Conservation (phyloP, 176 grass and related monocot species). For the Raddia guianensis region DNA sequence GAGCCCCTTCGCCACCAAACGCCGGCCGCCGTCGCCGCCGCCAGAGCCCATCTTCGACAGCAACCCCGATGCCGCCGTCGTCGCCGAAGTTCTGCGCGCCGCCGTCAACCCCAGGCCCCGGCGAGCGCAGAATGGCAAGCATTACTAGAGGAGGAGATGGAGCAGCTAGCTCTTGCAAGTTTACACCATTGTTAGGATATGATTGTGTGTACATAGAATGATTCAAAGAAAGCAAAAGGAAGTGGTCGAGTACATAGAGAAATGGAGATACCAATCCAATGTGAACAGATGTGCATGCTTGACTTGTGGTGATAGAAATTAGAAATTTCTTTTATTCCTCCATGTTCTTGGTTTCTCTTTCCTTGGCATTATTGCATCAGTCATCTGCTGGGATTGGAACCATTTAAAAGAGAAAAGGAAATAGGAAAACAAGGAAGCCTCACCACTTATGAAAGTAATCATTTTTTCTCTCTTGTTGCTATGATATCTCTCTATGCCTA, state of each 20-base stretch:
- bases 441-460: constrained; percentile 14
- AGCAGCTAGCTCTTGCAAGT: neutral
- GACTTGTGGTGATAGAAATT: constrained; percentile 40
- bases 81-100: constrained; percentile 27
- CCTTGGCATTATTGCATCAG: constrained; percentile 45
- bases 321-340: neutral
- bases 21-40: constrained; percentile 42
- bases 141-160: constrained; percentile 42
- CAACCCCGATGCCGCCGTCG: constrained; percentile 44
- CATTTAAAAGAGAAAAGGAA: neutral
- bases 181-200: constrained; percentile 35
- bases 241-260: constrained; percentile 42
- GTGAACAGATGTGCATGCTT: constrained; percentile 32
- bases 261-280: constrained; percentile 29
- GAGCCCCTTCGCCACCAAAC: constrained; percentile 53
- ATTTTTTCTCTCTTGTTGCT: constrained; percentile 47
- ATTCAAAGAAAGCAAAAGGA: constrained; percentile 28
- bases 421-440: neutral
- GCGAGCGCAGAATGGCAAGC: constrained; percentile 39
- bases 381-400: constrained; percentile 40
- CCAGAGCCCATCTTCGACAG: constrained; percentile 43
- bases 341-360: constrained; percentile 16
- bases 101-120: constrained; percentile 41
- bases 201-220: constrained; percentile 49
- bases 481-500: constrained; percentile 30